These are phyloP conservation scores for Gymnopus androsaceus DNA, from an alignment of 1,284 basidiomycete species.

Conservation along the genomic window DNA sequence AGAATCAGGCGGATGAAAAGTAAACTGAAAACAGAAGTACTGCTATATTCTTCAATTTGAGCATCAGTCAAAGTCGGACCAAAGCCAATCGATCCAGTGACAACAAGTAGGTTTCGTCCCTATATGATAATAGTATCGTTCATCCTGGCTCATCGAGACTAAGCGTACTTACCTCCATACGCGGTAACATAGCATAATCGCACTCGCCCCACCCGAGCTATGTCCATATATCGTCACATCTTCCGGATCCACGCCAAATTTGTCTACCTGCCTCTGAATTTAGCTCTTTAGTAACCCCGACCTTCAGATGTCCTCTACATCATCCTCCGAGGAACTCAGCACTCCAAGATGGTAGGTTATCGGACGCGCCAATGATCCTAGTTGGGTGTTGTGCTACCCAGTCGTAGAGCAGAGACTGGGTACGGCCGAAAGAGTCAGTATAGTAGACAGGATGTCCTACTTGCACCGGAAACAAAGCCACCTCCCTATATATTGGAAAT, in stretches of 20 bases:
- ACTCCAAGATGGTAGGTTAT: constrained; percentile 46
- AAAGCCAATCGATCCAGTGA: constrained; percentile 46
- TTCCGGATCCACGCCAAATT: constrained; percentile 45
- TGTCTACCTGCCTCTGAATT: constrained; percentile 42
- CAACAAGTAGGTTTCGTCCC: constrained; percentile 35
- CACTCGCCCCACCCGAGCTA: constrained; percentile 46
- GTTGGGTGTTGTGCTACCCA: constrained; percentile 45
- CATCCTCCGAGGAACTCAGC: constrained; percentile 49
- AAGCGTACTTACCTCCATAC: constrained; percentile 35
- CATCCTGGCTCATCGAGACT: background rate
- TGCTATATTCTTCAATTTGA: constrained; percentile 28
- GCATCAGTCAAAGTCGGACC: constrained; percentile 35
- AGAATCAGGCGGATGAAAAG: background rate
- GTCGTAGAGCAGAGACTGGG: constrained; percentile 44
- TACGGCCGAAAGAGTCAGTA: background rate
- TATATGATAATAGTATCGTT: constrained; percentile 19
- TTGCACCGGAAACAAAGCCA: constrained; percentile 39
- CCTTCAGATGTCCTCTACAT: too few species aligned
- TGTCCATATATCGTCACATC: constrained; percentile 45
- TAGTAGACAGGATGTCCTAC: too few species aligned
- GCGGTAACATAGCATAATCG: constrained; percentile 46
- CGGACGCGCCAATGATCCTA: constrained; percentile 43
- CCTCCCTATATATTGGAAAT: constrained; percentile 34
- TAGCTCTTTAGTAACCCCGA: too few species aligned
- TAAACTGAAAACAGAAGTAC: background rate